These are phyloP conservation scores for Candida awuae DNA, from an alignment of 805 yeast species.

Conservation along the genomic window DNA sequence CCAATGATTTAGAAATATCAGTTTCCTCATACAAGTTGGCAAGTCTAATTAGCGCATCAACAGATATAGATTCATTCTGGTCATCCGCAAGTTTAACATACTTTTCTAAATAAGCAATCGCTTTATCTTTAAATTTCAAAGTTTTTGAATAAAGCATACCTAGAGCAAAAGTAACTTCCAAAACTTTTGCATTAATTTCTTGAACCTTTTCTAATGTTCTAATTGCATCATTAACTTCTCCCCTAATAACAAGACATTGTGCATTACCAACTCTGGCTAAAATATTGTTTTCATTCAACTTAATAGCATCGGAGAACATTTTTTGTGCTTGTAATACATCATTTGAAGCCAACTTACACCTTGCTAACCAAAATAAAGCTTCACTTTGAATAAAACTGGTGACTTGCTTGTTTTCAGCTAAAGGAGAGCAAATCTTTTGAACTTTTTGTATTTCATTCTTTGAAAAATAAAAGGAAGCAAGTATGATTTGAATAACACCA, in stretches of 20 bases:
- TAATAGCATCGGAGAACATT: constrained; percentile 63
- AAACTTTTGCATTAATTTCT: constrained; percentile 55
- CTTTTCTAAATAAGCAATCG: constrained; percentile 59
- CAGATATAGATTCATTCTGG: constrained; percentile 47
- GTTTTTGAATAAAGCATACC: constrained; percentile 65
- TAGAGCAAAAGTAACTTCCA: constrained; percentile 67
- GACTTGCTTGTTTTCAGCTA: constrained; percentile 33
- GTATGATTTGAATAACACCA: constrained; percentile 54
- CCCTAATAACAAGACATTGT: constrained; percentile 71
- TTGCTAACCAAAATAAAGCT: constrained; percentile 77
- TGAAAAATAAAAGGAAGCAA: constrained; percentile 68
- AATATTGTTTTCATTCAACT: constrained; percentile 53
- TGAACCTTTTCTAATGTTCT: constrained; percentile 73
- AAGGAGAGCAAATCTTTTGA: constrained; percentile 45
- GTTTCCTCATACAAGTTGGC: constrained; percentile 62
- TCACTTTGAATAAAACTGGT: constrained; percentile 45
- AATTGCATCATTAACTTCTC: constrained; percentile 73
- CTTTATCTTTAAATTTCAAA: constrained; percentile 33
- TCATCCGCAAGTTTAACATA: constrained; percentile 58
- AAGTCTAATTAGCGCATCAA: constrained; percentile 60
- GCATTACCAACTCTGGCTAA: constrained; percentile 78
- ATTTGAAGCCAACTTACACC: constrained; percentile 53
- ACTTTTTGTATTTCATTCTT: constrained; percentile 53
- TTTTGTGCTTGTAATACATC: constrained; percentile 67
- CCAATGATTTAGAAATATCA: constrained; percentile 60